phyloP scores from a whole-genome alignment of 805 yeast species.

The Wickerhamiella kurtzmanii region DNA sequence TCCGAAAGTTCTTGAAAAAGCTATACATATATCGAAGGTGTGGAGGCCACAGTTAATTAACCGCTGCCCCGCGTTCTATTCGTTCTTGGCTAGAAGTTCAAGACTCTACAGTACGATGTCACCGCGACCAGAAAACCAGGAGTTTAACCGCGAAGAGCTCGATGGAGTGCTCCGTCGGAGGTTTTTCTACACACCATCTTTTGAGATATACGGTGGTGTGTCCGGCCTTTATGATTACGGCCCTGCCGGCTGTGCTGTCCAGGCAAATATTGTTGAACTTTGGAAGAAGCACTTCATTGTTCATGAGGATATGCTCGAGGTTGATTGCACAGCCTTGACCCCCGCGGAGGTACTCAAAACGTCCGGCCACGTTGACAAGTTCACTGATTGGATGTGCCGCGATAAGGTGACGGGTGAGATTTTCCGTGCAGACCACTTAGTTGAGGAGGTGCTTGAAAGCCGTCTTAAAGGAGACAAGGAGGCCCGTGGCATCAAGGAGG shows the following conservation, averaged over 20 bases:
- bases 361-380: conserved; percentile 98
- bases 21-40: background rate
- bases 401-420: conserved; percentile 94
- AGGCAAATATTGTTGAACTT: conserved; percentile 82
- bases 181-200: conserved; percentile 94
- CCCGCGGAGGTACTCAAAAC: conserved; percentile 97
- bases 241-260: conserved; percentile 98
- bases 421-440: conserved; percentile 95
- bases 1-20: background rate
- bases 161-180: conserved; percentile 89
- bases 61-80: background rate
- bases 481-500: conserved; percentile 71
- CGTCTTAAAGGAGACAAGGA: conserved; percentile 94
- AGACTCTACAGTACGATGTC: conserved; percentile 11
- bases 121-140: conserved; percentile 18
- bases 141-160: conserved; percentile 69
- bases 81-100: background rate
- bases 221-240: conserved; percentile 97
- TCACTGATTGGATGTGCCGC: conserved; percentile 98
- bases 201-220: conserved; percentile 96
- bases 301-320: conserved; percentile 98
- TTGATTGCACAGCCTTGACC: conserved; percentile 94
- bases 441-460: conserved; percentile 93
- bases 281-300: conserved; percentile 97
- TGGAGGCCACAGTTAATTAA: background rate